Conservation (phyloP, 2,329 filamentous ascomycete species). For the Bipolaris bicolor region DNA sequence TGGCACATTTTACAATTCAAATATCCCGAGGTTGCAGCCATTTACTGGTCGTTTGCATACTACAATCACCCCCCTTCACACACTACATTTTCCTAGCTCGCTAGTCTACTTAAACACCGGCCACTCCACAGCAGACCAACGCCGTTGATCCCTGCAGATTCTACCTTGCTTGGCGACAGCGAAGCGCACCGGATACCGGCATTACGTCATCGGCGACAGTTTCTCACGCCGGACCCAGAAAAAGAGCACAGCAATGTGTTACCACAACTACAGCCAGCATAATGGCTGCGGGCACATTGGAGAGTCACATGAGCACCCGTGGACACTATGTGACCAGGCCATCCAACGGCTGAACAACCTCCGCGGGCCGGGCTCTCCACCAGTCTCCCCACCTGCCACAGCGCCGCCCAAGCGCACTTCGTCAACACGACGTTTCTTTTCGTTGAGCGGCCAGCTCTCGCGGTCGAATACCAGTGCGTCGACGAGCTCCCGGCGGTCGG, state of each 20-base stretch:
- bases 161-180: slow-evolving; percentile 1
- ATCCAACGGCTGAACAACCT: slow-evolving; percentile 28
- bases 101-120: slow-evolving; percentile 5
- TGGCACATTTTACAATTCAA: not conserved
- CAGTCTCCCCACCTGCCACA: slow-evolving; percentile 24
- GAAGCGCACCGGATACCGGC: not conserved
- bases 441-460: slow-evolving; percentile 32
- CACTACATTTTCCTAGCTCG: not conserved
- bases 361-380: slow-evolving; percentile 39
- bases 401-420: slow-evolving; percentile 28
- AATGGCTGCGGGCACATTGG: slow-evolving; percentile 45
- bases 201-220: slow-evolving; percentile 16
- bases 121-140: not conserved
- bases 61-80: not conserved
- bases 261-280: slow-evolving; percentile 44
- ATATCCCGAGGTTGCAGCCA: slow-evolving; percentile 1
- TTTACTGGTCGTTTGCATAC: slow-evolving; percentile 4
- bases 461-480: slow-evolving; percentile 30
- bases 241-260: slow-evolving; percentile 30
- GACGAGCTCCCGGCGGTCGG: slow-evolving; percentile 22
- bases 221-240: not conserved
- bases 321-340: slow-evolving; percentile 38
- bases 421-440: slow-evolving; percentile 36
- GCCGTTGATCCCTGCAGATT: slow-evolving; percentile 10
- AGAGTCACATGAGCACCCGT: slow-evolving; percentile 31